Evolutionary conservation across 805 yeast genomes (phyloP).

Genomic region (Blastobotrys americana): DNA sequence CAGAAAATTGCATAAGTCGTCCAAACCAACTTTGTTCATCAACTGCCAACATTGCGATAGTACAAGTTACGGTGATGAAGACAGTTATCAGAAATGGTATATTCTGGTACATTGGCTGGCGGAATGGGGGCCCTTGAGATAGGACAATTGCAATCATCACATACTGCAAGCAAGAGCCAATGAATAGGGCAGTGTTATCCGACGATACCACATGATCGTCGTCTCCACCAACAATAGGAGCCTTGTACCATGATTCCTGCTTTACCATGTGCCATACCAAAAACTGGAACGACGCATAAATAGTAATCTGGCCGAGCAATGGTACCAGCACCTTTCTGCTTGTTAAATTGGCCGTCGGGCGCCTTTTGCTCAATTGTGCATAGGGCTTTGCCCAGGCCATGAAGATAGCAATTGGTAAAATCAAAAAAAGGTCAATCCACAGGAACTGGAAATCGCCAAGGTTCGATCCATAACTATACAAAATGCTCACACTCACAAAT

Average conservation of each 20-base stretch:
- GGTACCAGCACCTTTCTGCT: constrained; percentile 84
- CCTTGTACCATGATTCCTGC: constrained; percentile 64
- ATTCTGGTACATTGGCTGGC: constrained; percentile 63
- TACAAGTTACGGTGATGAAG: constrained; percentile 40
- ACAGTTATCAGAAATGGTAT: constrained; percentile 64
- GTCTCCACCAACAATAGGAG: constrained; percentile 74
- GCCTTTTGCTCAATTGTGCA: constrained; percentile 48
- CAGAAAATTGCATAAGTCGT: constrained; percentile 66
- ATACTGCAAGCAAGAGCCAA: constrained; percentile 80
- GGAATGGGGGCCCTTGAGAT: constrained; percentile 88
- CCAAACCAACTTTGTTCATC: constrained; percentile 52
- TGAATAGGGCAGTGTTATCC: constrained; percentile 82
- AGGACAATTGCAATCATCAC: constrained; percentile 75
- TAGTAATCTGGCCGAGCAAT: constrained; percentile 64
- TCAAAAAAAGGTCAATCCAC: constrained; percentile 84
- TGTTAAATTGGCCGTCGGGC: constrained; percentile 92
- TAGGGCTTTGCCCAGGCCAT: constrained; percentile 95
- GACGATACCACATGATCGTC: constrained; percentile 76
- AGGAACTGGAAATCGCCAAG: constrained; percentile 95
- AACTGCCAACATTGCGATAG: constrained; percentile 49
- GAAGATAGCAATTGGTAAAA: constrained; percentile 89
- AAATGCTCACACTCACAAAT: constrained; percentile 74
- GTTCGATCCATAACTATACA: constrained; percentile 84
- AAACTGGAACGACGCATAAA: constrained; percentile 60
- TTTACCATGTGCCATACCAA: constrained; percentile 52